Conservation (phyloP, 139 green algal species). For the Gonium pectorale region DNA sequence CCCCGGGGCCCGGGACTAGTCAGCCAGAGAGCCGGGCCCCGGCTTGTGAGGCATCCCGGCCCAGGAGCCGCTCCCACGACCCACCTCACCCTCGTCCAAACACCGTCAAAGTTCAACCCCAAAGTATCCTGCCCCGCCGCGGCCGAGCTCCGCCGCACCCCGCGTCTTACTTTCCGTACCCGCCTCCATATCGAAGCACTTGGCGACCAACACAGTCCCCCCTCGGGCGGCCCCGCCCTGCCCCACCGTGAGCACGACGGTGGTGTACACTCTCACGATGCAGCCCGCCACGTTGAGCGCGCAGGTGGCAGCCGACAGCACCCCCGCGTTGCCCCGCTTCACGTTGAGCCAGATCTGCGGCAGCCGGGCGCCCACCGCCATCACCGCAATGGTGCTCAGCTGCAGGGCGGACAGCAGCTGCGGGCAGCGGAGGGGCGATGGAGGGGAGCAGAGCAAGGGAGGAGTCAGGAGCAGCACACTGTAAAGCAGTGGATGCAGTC, state of each 20-base stretch:
- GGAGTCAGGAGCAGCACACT: too few relatives aligned
- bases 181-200: neutral
- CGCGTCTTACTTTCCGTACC: too few relatives aligned
- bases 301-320: conserved; percentile 77
- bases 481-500: too few relatives aligned
- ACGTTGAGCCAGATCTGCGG: conserved; percentile 86
- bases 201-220: neutral
- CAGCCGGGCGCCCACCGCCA: conserved; percentile 68
- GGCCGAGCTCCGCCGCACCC: too few relatives aligned
- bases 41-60: too few relatives aligned
- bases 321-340: conserved; percentile 75
- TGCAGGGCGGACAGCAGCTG: conserved; percentile 65
- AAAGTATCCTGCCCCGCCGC: too few relatives aligned
- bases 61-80: too few relatives aligned
- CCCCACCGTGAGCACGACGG: conserved; percentile 73
- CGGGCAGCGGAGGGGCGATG: neutral
- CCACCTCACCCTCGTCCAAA: too few relatives aligned
- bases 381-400: conserved; percentile 62
- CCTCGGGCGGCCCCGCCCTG: neutral
- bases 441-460: neutral
- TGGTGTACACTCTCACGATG: conserved; percentile 80
- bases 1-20: too few relatives aligned
- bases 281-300: conserved; percentile 80
- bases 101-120: too few relatives aligned
- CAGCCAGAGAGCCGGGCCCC: too few relatives aligned